These are phyloP conservation scores for Didymella glomerata DNA, from an alignment of 2,329 filamentous ascomycete genomes.

Conservation along the genomic window DNA sequence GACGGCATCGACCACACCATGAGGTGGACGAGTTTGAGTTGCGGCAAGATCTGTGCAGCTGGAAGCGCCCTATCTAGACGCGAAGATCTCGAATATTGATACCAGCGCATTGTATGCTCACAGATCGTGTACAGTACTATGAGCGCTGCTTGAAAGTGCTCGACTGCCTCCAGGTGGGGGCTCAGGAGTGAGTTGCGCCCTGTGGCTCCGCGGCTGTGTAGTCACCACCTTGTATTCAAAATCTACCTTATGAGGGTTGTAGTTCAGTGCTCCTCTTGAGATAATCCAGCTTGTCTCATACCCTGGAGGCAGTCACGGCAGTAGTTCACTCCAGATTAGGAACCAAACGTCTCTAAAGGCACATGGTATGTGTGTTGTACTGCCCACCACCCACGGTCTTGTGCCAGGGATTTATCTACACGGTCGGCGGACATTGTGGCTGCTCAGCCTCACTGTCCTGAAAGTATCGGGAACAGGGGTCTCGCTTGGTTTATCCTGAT, in stretches of 20 bases:
- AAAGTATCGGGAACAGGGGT: neutral
- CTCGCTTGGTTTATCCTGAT: neutral
- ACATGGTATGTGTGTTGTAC: neutral
- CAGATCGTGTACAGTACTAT: neutral
- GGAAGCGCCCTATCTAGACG: conserved; percentile 47
- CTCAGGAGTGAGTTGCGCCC: neutral
- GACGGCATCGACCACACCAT: conserved; percentile 47
- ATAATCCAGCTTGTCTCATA: neutral
- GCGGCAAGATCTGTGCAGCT: conserved; percentile 58
- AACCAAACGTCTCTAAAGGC: neutral
- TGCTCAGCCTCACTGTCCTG: neutral
- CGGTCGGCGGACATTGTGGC: neutral
- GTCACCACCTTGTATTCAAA: neutral
- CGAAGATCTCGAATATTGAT: neutral
- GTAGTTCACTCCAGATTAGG: too few species aligned
- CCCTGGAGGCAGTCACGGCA: neutral
- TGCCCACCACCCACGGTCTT: neutral
- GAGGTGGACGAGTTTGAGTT: conserved; percentile 61
- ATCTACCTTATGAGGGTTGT: neutral
- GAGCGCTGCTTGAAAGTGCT: neutral
- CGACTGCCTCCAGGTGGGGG: neutral
- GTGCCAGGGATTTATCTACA: neutral
- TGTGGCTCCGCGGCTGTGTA: neutral
- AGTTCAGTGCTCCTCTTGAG: neutral
- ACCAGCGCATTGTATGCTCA: neutral